Conservation (phyloP, 1,284 basidiomycete species). For the Apiotrichum gracile region DNA sequence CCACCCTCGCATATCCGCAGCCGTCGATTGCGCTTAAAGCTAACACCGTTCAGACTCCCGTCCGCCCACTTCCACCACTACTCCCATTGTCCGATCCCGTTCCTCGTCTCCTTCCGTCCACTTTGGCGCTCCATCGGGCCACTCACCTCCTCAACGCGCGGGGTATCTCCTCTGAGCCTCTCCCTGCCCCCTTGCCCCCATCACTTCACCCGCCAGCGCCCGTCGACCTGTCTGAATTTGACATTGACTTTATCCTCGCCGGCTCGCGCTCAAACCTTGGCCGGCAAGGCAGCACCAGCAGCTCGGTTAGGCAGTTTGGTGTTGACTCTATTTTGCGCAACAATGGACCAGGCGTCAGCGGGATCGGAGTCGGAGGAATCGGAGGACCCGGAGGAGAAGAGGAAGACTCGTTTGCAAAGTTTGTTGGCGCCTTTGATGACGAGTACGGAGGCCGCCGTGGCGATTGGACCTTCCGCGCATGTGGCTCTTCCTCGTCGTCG, state of each 20-base stretch:
- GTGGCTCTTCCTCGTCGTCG: slow-evolving; percentile 6
- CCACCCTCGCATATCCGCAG: too few relatives aligned
- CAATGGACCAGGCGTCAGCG: not conserved
- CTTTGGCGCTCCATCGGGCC: slow-evolving; percentile 45
- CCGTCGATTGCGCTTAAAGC: too few relatives aligned
- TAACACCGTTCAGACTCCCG: slow-evolving; percentile 6
- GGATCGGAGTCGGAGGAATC: slow-evolving; percentile 1
- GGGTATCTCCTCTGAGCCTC: slow-evolving; percentile 41
- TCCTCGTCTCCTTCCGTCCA: slow-evolving; percentile 43
- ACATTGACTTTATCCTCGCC: slow-evolving; percentile 49
- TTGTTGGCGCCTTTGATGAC: slow-evolving; percentile 49
- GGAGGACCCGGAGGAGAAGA: slow-evolving; percentile 20
- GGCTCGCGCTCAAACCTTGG: slow-evolving; percentile 41
- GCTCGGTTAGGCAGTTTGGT: not conserved
- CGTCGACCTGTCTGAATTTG: slow-evolving; percentile 48
- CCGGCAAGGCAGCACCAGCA: slow-evolving; percentile 3
- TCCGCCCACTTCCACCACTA: slow-evolving; percentile 42
- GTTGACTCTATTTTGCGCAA: not conserved
- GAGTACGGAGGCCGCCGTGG: slow-evolving; percentile 48
- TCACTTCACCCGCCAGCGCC: slow-evolving; percentile 46
- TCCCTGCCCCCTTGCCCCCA: slow-evolving; percentile 44
- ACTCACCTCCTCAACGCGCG: slow-evolving; percentile 42
- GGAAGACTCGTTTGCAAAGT: slow-evolving; percentile 49
- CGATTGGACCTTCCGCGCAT: slow-evolving; percentile 47
- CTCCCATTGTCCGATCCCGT: slow-evolving; percentile 47